Conservation (phyloP, 352 stramenopile genomes). For the Phytophthora europaea region DNA sequence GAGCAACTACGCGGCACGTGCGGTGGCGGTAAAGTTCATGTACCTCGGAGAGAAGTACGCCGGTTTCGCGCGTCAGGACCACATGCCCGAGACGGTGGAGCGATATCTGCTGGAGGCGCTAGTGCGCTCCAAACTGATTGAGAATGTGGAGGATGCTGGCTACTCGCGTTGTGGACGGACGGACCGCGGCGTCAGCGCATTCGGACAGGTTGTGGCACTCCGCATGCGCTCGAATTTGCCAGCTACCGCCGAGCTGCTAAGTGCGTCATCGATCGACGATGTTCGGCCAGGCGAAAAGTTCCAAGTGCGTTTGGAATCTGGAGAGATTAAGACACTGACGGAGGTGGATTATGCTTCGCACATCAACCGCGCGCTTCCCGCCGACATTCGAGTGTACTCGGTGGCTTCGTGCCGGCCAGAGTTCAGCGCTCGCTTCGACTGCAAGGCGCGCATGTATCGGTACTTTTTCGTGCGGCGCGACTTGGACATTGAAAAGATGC, state of each 20-base stretch:
- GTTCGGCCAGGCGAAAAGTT: conserved; percentile 72
- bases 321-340: conserved; percentile 75
- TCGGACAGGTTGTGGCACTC: conserved; percentile 82
- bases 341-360: conserved; percentile 98
- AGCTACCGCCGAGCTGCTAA: conserved; percentile 67
- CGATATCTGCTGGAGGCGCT: conserved; percentile 95
- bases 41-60: conserved; percentile 91
- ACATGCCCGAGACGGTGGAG: conserved; percentile 95
- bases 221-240: conserved; percentile 84
- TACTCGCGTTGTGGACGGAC: conserved; percentile 98
- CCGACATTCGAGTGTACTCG: conserved; percentile 86
- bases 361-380: conserved; percentile 97
- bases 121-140: conserved; percentile 92
- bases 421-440: conserved; percentile 97
- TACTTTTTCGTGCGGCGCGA: conserved; percentile 96
- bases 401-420: conserved; percentile 78
- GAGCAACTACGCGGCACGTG: conserved; percentile 78
- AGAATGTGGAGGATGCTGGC: conserved; percentile 74
- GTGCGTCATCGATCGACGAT: conserved; percentile 72
- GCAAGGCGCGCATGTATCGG: conserved; percentile 94
- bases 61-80: conserved; percentile 90
- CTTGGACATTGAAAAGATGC: conserved; percentile 90
- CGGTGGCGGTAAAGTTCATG: conserved; percentile 86
- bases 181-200: conserved; percentile 95
- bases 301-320: conserved; percentile 60